Conservation (phyloP, 2,329 filamentous ascomycete species). For the Fusarium cicatricum region DNA sequence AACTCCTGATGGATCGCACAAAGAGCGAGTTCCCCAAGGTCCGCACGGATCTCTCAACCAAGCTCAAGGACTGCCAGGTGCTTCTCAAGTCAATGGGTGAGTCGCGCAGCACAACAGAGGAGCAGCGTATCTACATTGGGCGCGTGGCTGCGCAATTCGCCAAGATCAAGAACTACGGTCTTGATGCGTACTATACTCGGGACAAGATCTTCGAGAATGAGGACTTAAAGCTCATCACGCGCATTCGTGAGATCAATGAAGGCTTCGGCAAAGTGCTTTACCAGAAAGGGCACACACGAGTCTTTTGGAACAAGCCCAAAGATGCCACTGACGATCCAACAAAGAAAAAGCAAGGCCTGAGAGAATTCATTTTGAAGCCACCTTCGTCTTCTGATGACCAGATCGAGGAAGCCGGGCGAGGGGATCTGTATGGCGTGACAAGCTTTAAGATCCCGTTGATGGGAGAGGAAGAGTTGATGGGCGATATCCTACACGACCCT, state of each 20-base stretch:
- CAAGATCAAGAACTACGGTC: conserved; percentile 38
- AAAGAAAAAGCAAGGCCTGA: not conserved
- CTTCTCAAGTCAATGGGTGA: conserved; percentile 44
- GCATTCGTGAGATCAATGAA: conserved; percentile 50
- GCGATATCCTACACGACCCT: conserved; percentile 40
- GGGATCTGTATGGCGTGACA: conserved; percentile 26
- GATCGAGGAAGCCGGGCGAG: conserved; percentile 1
- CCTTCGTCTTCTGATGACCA: not conserved
- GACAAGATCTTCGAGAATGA: conserved; percentile 42
- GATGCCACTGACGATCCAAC: too few species aligned
- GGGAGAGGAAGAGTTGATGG: conserved; percentile 24
- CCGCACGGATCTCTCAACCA: conserved; percentile 40
- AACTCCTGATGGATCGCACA: conserved; percentile 52
- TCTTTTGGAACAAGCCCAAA: not conserved
- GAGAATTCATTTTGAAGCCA: not conserved
- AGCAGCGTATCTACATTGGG: conserved; percentile 49
- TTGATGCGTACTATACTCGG: conserved; percentile 49
- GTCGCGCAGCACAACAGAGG: conserved; percentile 35
- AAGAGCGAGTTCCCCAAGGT: conserved; percentile 50
- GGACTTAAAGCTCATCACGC: conserved; percentile 49
- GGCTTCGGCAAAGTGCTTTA: conserved; percentile 44
- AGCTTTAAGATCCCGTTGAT: conserved; percentile 17
- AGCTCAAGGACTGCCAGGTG: conserved; percentile 13
- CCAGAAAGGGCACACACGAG: conserved; percentile 31
- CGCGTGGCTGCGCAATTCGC: conserved; percentile 45